Conservation (phyloP, 495 filamentous ascomycete genomes). For the Polyplosphaeria fusca region DNA sequence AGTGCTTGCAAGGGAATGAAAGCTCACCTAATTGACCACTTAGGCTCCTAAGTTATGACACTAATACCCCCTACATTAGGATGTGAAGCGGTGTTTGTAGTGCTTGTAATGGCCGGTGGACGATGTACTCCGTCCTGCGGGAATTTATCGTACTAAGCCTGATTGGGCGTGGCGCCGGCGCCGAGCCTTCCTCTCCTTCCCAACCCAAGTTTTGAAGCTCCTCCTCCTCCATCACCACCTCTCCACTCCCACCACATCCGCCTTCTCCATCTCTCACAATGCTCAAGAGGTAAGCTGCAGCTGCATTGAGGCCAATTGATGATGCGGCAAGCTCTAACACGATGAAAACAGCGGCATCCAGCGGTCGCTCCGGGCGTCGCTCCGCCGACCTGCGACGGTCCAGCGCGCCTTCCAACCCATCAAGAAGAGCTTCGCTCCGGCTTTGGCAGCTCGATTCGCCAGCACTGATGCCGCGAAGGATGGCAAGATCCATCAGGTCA, state of each 20-base stretch:
- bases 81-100: too few relatives aligned
- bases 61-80: too few relatives aligned
- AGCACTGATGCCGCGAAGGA: conserved; percentile 37
- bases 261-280: conserved; percentile 31
- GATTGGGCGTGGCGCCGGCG: not conserved
- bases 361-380: conserved; percentile 37
- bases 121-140: too few relatives aligned
- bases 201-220: not conserved
- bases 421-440: conserved; percentile 38
- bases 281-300: conserved; percentile 38
- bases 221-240: not conserved
- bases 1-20: too few relatives aligned
- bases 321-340: conserved; percentile 23
- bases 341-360: conserved; percentile 39
- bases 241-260: not conserved
- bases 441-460: conserved; percentile 40
- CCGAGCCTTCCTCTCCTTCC: not conserved
- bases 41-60: too few relatives aligned
- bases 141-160: too few relatives aligned
- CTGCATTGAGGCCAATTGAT: conserved; percentile 30
- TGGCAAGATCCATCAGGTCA: conserved; percentile 46
- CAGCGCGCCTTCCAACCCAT: conserved; percentile 41
- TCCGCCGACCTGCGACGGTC: conserved; percentile 30
- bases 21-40: too few relatives aligned
- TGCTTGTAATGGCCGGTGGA: too few relatives aligned